phyloP scores from a whole-genome alignment of 73 alveolate species.

The Symbiodinium natans region DNA sequence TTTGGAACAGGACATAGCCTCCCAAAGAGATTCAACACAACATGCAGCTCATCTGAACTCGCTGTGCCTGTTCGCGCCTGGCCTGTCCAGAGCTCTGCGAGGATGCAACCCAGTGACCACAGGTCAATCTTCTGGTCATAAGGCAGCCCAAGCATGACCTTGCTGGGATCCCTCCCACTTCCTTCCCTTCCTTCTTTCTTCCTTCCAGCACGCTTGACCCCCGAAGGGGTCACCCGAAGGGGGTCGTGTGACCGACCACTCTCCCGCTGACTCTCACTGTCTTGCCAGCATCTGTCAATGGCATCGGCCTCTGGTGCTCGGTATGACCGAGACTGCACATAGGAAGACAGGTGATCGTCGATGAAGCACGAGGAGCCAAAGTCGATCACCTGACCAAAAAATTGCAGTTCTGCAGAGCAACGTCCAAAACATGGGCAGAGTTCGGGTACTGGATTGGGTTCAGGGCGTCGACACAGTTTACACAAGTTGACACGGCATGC shows the following conservation, averaged over 20 bases:
- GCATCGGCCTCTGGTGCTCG: slow-evolving; percentile 98
- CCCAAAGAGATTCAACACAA: background rate
- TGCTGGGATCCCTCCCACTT: no score
- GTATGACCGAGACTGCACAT: slow-evolving; percentile 98
- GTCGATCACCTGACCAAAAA: slow-evolving; percentile 97
- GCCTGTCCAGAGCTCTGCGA: slow-evolving; percentile 99
- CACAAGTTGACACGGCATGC: no score
- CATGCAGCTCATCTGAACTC: no score
- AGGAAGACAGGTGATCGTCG: slow-evolving; percentile 98
- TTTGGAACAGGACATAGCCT: slow-evolving; percentile 98
- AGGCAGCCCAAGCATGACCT: slow-evolving; percentile 99
- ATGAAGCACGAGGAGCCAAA: slow-evolving; percentile 99
- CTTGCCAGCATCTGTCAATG: no score
- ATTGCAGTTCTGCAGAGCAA: slow-evolving; percentile 91
- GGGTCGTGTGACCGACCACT: no score
- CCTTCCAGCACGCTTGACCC: no score
- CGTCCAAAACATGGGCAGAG: background rate
- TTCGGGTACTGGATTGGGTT: no score
- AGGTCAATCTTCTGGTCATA: slow-evolving; percentile 99
- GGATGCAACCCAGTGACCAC: slow-evolving; percentile 99
- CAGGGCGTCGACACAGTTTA: no score
- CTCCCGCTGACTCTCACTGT: no score
- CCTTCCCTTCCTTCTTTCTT: no score
- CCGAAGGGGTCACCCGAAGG: no score
- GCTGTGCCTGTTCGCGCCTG: no score